Evolutionary conservation across 148 eudicot species (phyloP).

Genomic region (Limonium bicolor): DNA sequence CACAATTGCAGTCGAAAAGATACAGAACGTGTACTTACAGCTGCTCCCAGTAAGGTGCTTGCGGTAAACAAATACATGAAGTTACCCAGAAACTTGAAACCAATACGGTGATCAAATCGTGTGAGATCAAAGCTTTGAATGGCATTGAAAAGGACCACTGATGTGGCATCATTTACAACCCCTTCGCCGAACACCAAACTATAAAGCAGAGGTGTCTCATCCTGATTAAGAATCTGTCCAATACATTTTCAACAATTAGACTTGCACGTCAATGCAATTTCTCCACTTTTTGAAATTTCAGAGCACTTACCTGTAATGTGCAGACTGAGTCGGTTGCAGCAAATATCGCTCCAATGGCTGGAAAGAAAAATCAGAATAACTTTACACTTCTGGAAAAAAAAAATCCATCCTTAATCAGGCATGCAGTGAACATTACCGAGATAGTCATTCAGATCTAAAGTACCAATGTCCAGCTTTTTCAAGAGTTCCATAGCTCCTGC

Average conservation of each 20-base stretch:
- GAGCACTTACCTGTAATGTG: conserved; percentile 68
- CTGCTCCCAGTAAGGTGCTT: conserved; percentile 52
- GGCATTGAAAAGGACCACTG: conserved; percentile 73
- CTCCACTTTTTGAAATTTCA: no score
- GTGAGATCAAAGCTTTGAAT: conserved; percentile 48
- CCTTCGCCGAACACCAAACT: conserved; percentile 86
- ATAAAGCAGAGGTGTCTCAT: conserved; percentile 73
- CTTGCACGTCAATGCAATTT: no score
- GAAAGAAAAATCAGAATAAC: conserved; percentile 11
- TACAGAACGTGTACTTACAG: conserved; percentile 28
- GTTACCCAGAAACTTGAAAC: conserved; percentile 34
- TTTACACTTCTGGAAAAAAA: conserved; percentile 5
- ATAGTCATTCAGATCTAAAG: conserved; percentile 43
- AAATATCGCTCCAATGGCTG: conserved; percentile 77
- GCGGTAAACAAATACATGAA: conserved; percentile 42
- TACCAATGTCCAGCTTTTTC: conserved; percentile 32
- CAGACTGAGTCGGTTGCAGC: conserved; percentile 87
- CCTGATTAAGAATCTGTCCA: conserved; percentile 65
- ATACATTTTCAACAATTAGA: no score
- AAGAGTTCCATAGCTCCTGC: conserved; percentile 41
- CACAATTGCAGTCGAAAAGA: neutral
- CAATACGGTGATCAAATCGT: conserved; percentile 24
- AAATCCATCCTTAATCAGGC: neutral
- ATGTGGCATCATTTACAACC: conserved; percentile 76
- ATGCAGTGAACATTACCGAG: conserved; percentile 30